phyloP scores from a whole-genome alignment of 257 asterid species.

The Capsicum rhomboideum region DNA sequence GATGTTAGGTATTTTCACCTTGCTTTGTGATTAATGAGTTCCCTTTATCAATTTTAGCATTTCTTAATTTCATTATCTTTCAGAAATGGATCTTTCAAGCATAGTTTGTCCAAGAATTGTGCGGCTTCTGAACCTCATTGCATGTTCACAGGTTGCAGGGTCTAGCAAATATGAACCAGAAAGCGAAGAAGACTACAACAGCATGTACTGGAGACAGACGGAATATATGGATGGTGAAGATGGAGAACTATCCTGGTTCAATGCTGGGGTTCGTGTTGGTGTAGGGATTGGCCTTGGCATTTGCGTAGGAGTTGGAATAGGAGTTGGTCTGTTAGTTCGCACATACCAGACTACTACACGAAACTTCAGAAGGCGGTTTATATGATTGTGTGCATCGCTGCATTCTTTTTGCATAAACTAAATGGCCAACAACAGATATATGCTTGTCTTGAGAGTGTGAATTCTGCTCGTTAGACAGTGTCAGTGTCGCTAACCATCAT shows the following conservation, averaged over 20 bases:
- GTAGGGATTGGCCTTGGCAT: constrained; percentile 32
- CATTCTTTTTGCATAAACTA: not conserved
- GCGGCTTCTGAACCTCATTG: not conserved
- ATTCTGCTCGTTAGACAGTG: not conserved
- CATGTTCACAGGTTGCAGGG: constrained; percentile 21
- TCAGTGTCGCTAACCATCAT: not conserved
- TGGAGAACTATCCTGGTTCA: constrained; percentile 28
- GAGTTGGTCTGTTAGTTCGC: constrained; percentile 26
- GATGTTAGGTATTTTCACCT: not conserved
- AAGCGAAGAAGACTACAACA: constrained; percentile 27
- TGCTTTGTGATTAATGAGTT: not conserved
- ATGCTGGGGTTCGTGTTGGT: constrained; percentile 28
- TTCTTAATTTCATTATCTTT: not conserved
- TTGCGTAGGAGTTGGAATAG: constrained; percentile 27
- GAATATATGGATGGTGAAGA: constrained; percentile 33
- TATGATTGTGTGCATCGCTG: constrained; percentile 9
- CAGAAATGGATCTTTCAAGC: not conserved
- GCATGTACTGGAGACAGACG: constrained; percentile 26
- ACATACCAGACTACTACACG: constrained; percentile 22
- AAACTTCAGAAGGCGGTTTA: constrained; percentile 55
- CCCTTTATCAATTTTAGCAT: not conserved
- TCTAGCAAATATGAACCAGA: constrained; percentile 20
- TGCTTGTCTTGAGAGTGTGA: constrained; percentile 7
- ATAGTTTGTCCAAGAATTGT: not conserved
- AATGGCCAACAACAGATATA: not conserved